Base-by-base conservation (phyloP, 148 eudicot species). In the Chenopodium suecicum region DNA sequence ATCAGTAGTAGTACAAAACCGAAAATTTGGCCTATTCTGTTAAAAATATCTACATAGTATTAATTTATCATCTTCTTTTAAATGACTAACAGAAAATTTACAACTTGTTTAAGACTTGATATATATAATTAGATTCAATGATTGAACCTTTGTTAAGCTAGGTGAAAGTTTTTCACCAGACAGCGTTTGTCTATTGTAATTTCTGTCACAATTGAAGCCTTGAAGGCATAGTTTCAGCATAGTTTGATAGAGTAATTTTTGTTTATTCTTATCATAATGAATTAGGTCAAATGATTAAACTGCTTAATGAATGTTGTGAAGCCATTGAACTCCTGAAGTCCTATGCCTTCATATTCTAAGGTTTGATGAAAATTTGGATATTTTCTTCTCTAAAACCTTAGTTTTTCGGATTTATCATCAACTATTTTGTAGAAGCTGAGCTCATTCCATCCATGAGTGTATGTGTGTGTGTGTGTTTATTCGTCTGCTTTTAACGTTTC, bases 11-110 rank as follows among this genome's bases (percentile, higher is more conserved):
- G 68, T 72, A 66, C 71, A 56, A 27, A 65, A 52, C 74, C 7
- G 29, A 73, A 73, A 50, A 12, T 74, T 60, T 46, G 82, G 76
- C 74, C 79, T 74, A 70, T 79, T 79, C 65, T 67, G 78, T 52
- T 12, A 65, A 16, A 1, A 22, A 70, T 70, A 41, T 19, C 62
- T 56, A 54, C 5, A 2, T 13, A 34, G 41, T 34, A 5, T 41
- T 41, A 0, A 10, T 73, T 34, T 19, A 13, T 66, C 65, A 41
- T 82, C 44, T 73, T 23, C n/a, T 16, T 41, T 83, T 64, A 41
- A 78, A 25, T 78, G 64, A 83, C 64, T 58, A 73, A 63, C 56
- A 9, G 19, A 78, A 64, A 68, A n/a, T 31, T 44, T 2, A 1
- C 29, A 62, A 52, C 52, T 52, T 31, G 73, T 78, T 60, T 65